phyloP scores from a whole-genome alignment of 768 basidiomycete genomes.

The Lactarius sanguifluus region DNA sequence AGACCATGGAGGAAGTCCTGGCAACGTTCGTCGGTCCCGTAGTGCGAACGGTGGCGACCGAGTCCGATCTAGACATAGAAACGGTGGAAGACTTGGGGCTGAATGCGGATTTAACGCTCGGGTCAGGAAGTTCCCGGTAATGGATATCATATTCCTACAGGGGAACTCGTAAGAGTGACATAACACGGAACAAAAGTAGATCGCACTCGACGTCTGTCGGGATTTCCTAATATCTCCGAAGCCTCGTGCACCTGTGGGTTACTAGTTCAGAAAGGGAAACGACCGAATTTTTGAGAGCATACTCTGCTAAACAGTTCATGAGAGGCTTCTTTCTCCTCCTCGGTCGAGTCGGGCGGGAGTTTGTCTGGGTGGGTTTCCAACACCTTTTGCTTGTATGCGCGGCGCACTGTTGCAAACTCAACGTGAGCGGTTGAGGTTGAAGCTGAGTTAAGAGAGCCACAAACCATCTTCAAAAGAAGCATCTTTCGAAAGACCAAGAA shows the following conservation, averaged over 20 bases:
- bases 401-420: constrained; percentile 48
- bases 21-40: constrained; percentile 3
- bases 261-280: constrained; percentile 30
- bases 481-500: constrained; percentile 18
- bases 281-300: constrained; percentile 26
- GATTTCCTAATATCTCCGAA: constrained; percentile 58
- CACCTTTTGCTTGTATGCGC: constrained; percentile 64
- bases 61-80: constrained; percentile 20
- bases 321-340: constrained; percentile 52
- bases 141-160: constrained; percentile 29
- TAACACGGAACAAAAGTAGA: not conserved
- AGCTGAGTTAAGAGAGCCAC: not conserved
- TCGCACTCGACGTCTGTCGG: constrained; percentile 53
- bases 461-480: constrained; percentile 23
- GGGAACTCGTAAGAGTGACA: constrained; percentile 5
- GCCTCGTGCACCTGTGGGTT: constrained; percentile 57
- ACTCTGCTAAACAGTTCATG: constrained; percentile 64
- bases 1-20: constrained; percentile 20
- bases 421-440: not conserved
- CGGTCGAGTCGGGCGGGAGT: constrained; percentile 52
- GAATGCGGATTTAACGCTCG: constrained; percentile 18
- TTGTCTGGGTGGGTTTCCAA: constrained; percentile 77
- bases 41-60: constrained; percentile 19
- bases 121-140: constrained; percentile 18
- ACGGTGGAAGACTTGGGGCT: constrained; percentile 20